Evolutionary conservation across 768 basidiomycete genomes (phyloP).

Genomic region (Lentinula guzmanii): DNA sequence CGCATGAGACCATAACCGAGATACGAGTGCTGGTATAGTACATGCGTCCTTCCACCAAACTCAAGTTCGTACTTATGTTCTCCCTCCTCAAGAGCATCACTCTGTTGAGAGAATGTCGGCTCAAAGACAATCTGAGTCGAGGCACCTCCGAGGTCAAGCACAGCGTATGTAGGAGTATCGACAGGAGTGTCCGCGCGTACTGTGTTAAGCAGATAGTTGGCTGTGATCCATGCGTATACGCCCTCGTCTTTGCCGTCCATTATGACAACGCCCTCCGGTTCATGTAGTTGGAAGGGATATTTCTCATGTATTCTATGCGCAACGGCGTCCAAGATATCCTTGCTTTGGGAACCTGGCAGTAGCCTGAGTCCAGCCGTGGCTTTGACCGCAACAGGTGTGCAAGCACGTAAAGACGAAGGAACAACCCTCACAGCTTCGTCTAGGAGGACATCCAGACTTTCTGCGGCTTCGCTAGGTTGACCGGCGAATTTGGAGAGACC

Average conservation of each 20-base stretch:
- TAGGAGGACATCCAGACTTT: constrained; percentile 71
- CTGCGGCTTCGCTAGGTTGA: constrained; percentile 65
- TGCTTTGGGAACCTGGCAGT: constrained; percentile 45
- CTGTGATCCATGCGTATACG: constrained; percentile 85
- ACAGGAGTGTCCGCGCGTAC: constrained; percentile 50
- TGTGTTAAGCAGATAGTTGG: constrained; percentile 83
- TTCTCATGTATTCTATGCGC: constrained; percentile 41
- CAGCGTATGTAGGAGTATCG: constrained; percentile 65
- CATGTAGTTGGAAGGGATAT: constrained; percentile 33
- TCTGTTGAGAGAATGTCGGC: constrained; percentile 41
- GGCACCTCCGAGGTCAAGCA: constrained; percentile 93
- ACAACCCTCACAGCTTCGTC: constrained; percentile 78
- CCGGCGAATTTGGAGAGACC: constrained; percentile 66
- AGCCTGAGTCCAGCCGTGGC: constrained; percentile 66
- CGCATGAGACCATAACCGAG: constrained; percentile 94
- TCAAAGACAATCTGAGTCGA: constrained; percentile 98
- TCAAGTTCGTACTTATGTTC: constrained; percentile 69
- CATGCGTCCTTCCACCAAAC: constrained; percentile 53
- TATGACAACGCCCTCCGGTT: constrained; percentile 54
- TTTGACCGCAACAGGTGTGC: constrained; percentile 71
- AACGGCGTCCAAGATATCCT: constrained; percentile 57
- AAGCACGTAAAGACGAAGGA: constrained; percentile 52
- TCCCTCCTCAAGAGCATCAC: constrained; percentile 39
- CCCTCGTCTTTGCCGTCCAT: constrained; percentile 81
- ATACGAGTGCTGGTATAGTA: constrained; percentile 94